Percentiles rank a stretch among this genome's conserved stretches.
Conservation (phyloP, 768 basidiomycete genomes). For the Psilocybe azurescens region DNA sequence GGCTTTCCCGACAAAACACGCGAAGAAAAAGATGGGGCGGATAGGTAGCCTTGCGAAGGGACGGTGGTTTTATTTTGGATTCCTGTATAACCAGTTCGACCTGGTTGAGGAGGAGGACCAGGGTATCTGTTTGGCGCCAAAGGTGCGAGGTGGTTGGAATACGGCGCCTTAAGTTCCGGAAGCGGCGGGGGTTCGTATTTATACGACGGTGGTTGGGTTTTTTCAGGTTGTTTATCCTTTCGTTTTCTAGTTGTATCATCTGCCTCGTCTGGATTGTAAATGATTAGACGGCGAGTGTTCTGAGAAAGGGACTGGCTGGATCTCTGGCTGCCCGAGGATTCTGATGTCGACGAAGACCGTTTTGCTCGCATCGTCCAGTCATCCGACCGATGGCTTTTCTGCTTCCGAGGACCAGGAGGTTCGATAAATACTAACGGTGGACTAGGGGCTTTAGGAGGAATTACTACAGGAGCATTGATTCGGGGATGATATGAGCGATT, state of each 20-base stretch:
- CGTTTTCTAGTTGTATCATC: slow-evolving; percentile 1
- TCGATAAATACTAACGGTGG: slow-evolving; percentile 23
- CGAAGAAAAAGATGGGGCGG: not conserved
- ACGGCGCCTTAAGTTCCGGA: slow-evolving; percentile 18
- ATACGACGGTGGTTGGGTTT: slow-evolving; percentile 11
- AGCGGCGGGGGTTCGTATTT: slow-evolving; percentile 37
- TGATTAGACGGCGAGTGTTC: slow-evolving; percentile 5
- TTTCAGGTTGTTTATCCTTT: not conserved
- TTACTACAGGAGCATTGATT: not conserved
- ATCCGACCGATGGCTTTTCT: not conserved
- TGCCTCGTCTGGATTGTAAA: slow-evolving; percentile 21
- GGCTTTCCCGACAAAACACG: not conserved
- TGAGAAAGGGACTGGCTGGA: slow-evolving; percentile 13
- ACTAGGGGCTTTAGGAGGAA: slow-evolving; percentile 13
- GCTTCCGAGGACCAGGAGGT: slow-evolving; percentile 21
- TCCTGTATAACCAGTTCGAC: not conserved
- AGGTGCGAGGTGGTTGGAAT: slow-evolving; percentile 12
- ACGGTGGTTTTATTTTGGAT: not conserved
- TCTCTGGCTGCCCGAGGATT: slow-evolving; percentile 14
- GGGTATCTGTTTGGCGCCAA: slow-evolving; percentile 4
- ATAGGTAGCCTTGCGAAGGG: not conserved
- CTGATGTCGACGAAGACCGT: slow-evolving; percentile 11
- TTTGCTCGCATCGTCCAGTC: slow-evolving; percentile 9
- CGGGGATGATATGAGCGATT: not conserved
- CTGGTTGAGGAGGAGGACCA: not conserved